Percentiles rank a stretch among this genome's conserved stretches.
These are phyloP conservation scores for Picochlorum sp. DNA, from an alignment of 139 green algal species.

Conservation along the genomic window DNA sequence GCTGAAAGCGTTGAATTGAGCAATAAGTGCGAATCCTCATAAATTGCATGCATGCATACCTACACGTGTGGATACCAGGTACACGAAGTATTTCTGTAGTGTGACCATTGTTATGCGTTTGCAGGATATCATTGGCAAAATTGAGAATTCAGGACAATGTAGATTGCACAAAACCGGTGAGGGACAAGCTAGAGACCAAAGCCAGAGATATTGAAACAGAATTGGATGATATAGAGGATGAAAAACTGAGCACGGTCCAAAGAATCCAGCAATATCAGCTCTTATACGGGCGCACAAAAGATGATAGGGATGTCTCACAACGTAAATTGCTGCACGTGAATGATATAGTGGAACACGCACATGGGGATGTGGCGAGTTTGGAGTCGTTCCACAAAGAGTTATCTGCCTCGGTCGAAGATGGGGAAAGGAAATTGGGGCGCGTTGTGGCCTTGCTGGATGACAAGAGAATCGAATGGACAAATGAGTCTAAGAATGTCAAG, in stretches of 20 bases:
- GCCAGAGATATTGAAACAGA: conserved; percentile 58
- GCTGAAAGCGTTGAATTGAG: no score
- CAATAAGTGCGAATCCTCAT: no score
- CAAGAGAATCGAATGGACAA: conserved; percentile 32
- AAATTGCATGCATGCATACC: no score
- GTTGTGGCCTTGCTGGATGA: conserved; percentile 45
- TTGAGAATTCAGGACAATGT: neutral
- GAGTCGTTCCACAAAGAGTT: conserved; percentile 54
- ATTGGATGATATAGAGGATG: neutral
- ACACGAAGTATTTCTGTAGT: no score
- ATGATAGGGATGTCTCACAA: conserved; percentile 60
- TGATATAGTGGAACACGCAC: conserved; percentile 44
- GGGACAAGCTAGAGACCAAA: conserved; percentile 38
- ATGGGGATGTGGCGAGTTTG: conserved; percentile 56
- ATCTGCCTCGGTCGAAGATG: conserved; percentile 49
- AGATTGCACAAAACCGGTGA: neutral
- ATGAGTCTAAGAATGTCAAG: conserved; percentile 40
- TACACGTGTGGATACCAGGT: no score
- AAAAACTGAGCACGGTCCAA: neutral
- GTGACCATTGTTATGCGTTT: neutral
- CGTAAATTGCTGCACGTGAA: conserved; percentile 48
- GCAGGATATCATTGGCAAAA: neutral
- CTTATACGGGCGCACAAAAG: conserved; percentile 35
- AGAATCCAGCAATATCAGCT: conserved; percentile 76
- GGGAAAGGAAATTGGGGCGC: conserved; percentile 58